Percentiles rank a stretch among this genome's conserved stretches.
Conservation (phyloP, 257 asterid species). For the Solanum appendiculatum region DNA sequence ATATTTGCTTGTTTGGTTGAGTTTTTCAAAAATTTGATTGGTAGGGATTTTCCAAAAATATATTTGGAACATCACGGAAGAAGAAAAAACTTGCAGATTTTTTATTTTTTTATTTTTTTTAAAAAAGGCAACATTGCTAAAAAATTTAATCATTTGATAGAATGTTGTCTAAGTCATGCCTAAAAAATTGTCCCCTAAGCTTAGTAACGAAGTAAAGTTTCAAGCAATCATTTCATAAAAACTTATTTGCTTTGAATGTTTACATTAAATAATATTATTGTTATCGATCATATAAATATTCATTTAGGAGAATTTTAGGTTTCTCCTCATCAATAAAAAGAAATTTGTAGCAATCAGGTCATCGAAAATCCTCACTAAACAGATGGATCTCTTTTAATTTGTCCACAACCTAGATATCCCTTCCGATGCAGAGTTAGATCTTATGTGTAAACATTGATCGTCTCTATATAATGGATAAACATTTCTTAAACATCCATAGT, state of each 20-base stretch:
- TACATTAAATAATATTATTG: background rate
- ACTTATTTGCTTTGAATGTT: background rate
- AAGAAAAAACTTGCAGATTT: background rate
- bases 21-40: background rate
- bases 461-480: too few species aligned
- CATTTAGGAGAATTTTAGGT: background rate
- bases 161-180: background rate
- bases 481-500: too few species aligned
- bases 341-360: accelerated
- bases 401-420: background rate
- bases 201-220: background rate
- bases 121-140: background rate
- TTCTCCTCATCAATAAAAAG: background rate
- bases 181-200: background rate
- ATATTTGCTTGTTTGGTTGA: background rate
- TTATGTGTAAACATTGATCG: background rate
- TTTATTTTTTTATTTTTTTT: accelerated
- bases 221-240: background rate
- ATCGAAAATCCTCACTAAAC: background rate
- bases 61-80: background rate
- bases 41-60: background rate
- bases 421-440: background rate
- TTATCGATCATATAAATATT: background rate
- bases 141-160: background rate
- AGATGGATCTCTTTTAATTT: background rate